Evolutionary conservation across 1,284 basidiomycete genomes (phyloP).

Genomic region (Mycena citricolor): DNA sequence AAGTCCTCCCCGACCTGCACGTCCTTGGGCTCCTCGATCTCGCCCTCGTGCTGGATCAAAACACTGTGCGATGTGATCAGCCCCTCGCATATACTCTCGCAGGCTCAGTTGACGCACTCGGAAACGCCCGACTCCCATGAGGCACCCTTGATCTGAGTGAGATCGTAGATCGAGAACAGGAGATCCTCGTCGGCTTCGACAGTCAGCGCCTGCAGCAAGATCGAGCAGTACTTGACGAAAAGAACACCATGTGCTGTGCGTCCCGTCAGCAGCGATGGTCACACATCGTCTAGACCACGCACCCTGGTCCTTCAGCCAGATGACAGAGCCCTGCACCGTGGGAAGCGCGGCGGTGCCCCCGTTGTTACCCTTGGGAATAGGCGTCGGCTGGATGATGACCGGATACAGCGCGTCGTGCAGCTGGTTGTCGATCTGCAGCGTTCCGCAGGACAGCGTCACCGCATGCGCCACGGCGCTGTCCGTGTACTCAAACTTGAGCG

Average conservation of each 20-base stretch:
- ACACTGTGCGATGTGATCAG: constrained; percentile 47
- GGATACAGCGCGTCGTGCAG: constrained; percentile 96
- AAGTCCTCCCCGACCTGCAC: constrained; percentile 72
- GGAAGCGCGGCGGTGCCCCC: constrained; percentile 80
- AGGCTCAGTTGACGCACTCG: no score
- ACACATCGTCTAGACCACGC: neutral
- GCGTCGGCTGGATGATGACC: constrained; percentile 94
- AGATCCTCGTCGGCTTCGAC: constrained; percentile 98
- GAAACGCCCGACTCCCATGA: constrained; percentile 79
- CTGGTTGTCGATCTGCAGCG: constrained; percentile 96
- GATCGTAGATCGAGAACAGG: constrained; percentile 88
- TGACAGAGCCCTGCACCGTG: constrained; percentile 85
- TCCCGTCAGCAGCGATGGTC: constrained; percentile 1
- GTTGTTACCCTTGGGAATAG: constrained; percentile 81
- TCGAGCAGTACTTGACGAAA: constrained; percentile 96
- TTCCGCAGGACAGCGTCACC: constrained; percentile 82
- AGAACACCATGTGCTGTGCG: constrained; percentile 86
- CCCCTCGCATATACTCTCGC: no score
- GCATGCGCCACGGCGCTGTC: constrained; percentile 83
- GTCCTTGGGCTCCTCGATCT: constrained; percentile 78
- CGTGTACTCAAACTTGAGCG: constrained; percentile 84
- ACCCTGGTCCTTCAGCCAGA: constrained; percentile 95
- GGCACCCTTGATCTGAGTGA: constrained; percentile 88
- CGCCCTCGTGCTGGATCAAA: constrained; percentile 74
- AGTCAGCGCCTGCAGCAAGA: constrained; percentile 92